Evolutionary conservation across 83 land plant species (phyloP).

Genomic region (Diphasiastrum complanatum): DNA sequence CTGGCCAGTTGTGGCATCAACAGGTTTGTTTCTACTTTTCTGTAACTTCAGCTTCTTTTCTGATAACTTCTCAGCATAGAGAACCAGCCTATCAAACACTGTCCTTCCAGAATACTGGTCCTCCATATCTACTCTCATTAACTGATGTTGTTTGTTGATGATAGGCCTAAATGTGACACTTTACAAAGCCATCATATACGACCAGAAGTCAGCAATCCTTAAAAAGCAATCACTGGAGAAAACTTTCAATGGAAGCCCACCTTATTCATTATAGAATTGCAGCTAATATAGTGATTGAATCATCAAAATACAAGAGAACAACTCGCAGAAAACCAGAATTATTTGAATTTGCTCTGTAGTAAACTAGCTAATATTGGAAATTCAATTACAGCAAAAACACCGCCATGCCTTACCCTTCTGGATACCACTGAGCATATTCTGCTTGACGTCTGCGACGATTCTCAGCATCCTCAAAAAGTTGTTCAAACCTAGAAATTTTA

Average conservation of each 20-base stretch:
- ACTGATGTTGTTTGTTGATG: constrained; percentile 22
- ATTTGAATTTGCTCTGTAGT: too few relatives aligned
- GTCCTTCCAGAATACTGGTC: constrained; percentile 21
- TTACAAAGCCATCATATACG: neutral
- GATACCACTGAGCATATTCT: constrained; percentile 39
- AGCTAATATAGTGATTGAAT: too few relatives aligned
- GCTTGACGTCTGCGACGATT: constrained; percentile 38
- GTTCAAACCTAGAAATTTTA: constrained; percentile 27
- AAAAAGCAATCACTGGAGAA: neutral
- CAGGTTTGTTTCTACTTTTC: constrained; percentile 4
- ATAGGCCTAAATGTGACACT: constrained; percentile 37
- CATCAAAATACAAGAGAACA: neutral
- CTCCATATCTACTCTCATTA: constrained; percentile 13
- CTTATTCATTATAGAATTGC: neutral
- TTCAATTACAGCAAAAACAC: neutral
- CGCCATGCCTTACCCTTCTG: constrained; percentile 38
- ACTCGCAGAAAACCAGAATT: neutral
- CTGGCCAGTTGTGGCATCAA: constrained; percentile 33
- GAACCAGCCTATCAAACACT: constrained; percentile 34
- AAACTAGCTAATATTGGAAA: too few relatives aligned
- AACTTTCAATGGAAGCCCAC: neutral
- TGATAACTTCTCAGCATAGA: constrained; percentile 33
- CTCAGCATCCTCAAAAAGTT: constrained; percentile 39
- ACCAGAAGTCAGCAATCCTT: neutral
- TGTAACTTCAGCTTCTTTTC: constrained; percentile 29